Conservation (phyloP, 164 flowering plant species). For the Magnolia sinica region DNA sequence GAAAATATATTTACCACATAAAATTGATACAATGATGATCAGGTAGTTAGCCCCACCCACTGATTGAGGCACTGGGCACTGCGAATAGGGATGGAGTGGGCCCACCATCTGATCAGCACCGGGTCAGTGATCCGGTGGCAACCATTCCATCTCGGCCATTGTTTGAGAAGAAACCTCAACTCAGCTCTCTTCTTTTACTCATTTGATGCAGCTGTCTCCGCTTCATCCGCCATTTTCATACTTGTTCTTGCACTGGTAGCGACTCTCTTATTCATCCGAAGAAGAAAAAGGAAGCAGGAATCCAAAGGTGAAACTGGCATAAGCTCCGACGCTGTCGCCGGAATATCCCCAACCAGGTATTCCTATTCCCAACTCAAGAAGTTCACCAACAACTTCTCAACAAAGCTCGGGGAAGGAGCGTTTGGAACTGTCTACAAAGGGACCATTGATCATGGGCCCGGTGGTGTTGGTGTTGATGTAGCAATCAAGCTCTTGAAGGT, state of each 20-base stretch:
- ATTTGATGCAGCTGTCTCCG: not conserved
- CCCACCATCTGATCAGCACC: too few species aligned
- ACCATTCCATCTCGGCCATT: too few species aligned
- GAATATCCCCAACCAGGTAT: not conserved
- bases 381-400: conserved; percentile 1
- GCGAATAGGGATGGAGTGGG: too few species aligned
- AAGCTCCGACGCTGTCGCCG: not conserved
- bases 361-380: conserved; percentile 5
- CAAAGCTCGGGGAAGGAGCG: conserved; percentile 13
- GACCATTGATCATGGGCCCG: not conserved
- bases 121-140: too few species aligned
- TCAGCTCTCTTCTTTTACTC: not conserved
- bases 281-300: not conserved
- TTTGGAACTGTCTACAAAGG: conserved; percentile 16
- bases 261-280: not conserved
- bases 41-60: too few species aligned
- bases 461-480: not conserved
- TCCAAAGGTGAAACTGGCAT: not conserved
- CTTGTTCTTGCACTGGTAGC: not conserved
- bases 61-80: too few species aligned
- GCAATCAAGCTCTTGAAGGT: conserved; percentile 6
- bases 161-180: too few species aligned
- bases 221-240: not conserved
- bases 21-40: too few species aligned
- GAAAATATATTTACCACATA: too few species aligned